phyloP scores from a whole-genome alignment of 2,329 filamentous ascomycete species.

The Ophiognomonia clavigignenti-juglandacearum region DNA sequence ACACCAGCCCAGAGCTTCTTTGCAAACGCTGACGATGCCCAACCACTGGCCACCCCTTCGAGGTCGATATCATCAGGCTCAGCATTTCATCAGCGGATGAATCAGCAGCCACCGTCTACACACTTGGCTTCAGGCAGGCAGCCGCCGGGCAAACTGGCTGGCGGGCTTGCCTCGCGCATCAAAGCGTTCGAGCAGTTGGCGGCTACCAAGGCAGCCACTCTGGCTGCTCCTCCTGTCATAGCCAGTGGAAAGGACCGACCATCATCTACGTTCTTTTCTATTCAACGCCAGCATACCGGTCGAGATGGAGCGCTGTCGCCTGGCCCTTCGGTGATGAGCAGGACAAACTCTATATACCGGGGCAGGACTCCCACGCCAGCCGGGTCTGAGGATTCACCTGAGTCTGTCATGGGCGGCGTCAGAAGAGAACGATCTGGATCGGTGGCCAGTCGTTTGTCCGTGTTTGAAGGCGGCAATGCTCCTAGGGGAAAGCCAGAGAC shows the following conservation, averaged over 20 bases:
- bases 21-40: constrained; percentile 40
- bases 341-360: constrained; percentile 34
- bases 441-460: constrained; percentile 49
- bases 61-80: constrained; percentile 55
- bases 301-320: constrained; percentile 39
- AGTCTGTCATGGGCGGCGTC: constrained; percentile 28
- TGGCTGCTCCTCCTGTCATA: constrained; percentile 13
- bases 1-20: constrained; percentile 42
- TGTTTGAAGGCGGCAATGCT: constrained; percentile 45
- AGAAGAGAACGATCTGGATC: constrained; percentile 47
- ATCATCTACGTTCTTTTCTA: constrained; percentile 55
- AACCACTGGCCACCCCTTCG: constrained; percentile 34
- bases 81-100: constrained; percentile 49
- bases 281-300: constrained; percentile 40
- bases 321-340: constrained; percentile 41
- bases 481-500: constrained; percentile 61
- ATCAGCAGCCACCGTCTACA: constrained; percentile 43
- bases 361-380: constrained; percentile 29
- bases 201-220: constrained; percentile 36
- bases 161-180: constrained; percentile 89
- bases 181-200: constrained; percentile 84
- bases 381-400: constrained; percentile 43
- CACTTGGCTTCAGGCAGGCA: constrained; percentile 51
- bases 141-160: constrained; percentile 79
- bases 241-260: constrained; percentile 32